Evolutionary conservation across 306 rosid genomes (phyloP), one percentile per base, ranked within the genome.

Genomic region (Vachellia pachyceras): DNA sequence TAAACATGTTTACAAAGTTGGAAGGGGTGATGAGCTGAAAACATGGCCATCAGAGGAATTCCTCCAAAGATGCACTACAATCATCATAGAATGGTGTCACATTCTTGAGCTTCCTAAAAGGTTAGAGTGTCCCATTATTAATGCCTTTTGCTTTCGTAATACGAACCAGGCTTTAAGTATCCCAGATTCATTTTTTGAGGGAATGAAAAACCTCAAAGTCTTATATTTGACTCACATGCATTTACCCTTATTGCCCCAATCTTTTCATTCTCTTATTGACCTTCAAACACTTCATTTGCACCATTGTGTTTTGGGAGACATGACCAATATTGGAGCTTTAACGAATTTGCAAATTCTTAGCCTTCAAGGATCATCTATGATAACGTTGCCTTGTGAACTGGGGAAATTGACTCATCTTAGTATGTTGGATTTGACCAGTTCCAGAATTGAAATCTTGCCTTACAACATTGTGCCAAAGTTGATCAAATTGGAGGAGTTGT

Each of bases 401-500:
- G 44, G 73, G 9, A 3, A n/a, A 5, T 15, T 84, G 37, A 50
- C 10, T 49, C 55, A 40, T 49, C 3, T 75, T 9, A 69, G 23
- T 33, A 17, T 75, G 76, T 20, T 84, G 13, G 44, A 84, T 61
- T 69, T 84, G 40, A 5, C 60, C 6, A 0, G 5, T 3, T 69
- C 71, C 29, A 0, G 35, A 7, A 15, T 84, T 72, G 42, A 70
- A 63, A 4, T 54, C 49, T 52, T 81, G 29, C 80, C 76, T 7
- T 18, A 61, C 8, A 68, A 42, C 8, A 18, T 84, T 49, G 54
- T 84, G 12, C 71, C 82, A 18, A 22, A 60, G 18, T 76, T 80
- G 66, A 35, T 9, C 41, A 23, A 5, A n/a, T 47, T 82, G 60
- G 85, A 82, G 20, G 82, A 77, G 42, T 10, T 82, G 17, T 5